Conservation (phyloP, 23 red algal species). For the Gracilaria vermiculophylla region DNA sequence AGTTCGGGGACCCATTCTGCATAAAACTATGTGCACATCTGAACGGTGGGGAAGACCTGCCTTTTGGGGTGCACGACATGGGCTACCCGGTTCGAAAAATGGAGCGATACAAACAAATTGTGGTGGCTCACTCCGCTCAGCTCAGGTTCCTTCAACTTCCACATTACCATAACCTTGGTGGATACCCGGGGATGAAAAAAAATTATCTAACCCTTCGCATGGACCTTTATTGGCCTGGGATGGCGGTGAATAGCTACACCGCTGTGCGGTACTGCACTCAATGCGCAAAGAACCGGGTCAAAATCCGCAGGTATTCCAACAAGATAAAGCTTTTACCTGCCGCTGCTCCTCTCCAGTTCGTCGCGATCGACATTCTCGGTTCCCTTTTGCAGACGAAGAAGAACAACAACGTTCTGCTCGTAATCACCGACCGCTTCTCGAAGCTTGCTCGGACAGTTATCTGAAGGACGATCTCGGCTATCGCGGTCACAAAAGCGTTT, state of each 20-base stretch:
- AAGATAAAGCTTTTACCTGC: neutral
- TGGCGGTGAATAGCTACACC: neutral
- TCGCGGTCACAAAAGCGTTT: neutral
- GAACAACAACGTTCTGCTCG: neutral
- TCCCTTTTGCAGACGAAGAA: neutral
- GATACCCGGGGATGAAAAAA: neutral
- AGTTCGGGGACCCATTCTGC: too few species aligned
- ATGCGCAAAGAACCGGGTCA: neutral
- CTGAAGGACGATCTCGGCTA: too few species aligned
- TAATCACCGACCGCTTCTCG: conserved; percentile 23
- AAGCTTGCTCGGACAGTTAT: conserved; percentile 23
- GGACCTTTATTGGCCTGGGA: neutral
- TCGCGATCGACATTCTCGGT: neutral
- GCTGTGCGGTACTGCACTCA: neutral
- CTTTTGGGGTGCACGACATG: too few species aligned
- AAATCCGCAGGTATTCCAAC: neutral
- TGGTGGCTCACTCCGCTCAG: too few species aligned
- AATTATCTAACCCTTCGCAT: neutral
- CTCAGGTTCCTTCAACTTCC: too few species aligned
- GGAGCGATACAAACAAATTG: too few species aligned
- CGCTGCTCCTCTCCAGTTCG: too few species aligned
- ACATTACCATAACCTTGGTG: too few species aligned
- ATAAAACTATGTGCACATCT: too few species aligned
- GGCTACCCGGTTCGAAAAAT: too few species aligned
- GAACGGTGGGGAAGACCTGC: too few species aligned